Base-by-base conservation (phyloP, 768 basidiomycete species). In the Pisolithus tinctorius region DNA sequence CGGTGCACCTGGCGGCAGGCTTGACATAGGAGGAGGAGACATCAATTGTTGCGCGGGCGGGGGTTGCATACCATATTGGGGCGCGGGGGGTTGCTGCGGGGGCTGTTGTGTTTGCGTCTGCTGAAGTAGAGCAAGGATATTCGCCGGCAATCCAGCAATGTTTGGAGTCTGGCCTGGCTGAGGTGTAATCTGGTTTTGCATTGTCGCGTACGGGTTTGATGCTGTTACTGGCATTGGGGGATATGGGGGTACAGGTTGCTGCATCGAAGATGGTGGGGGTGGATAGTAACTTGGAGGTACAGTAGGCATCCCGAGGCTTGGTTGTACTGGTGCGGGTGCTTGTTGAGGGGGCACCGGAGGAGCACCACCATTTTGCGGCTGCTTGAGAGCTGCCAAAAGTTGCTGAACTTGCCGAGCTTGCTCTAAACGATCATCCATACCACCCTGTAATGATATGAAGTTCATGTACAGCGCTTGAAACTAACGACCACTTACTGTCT, bases 381-480 rank as follows among this genome's bases (percentile, higher is more conserved):
- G 84, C 60, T 92, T 90, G 43, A 91, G 69, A 11, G 89, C 89
- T 4, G 88, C 89, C 25, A 92, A 70, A 16, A 91, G 71, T 59
- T 91, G 87, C 62, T 93, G 91, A 8, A 93, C 89, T 66, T 80
- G 86, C 50, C 84, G 80, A 7, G 91, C 90, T 74, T 93, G 88
- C 60, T 94, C 92, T 17, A 94, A 72, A 11, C 91, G 85, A 46
- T 93, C 89, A 52, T 93, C 88, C 10, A 71, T 66, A 38, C 75
- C n/a, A 17, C 43, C 70, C 79, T 82, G 55, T 39, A 31, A 45
- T 23, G 37, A 20, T 40, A 31, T 42, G 53, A 57, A 47, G 25
- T 9, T 34, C 34, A 34, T 16, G 34, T 47, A 4, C 4, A 6
- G 29, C 7, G 36, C 11, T 26, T 26, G 38, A 37, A 4, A 34